Evolutionary conservation across 345 rosid species (phyloP).

Genomic region (Odontarrhena argentea): DNA sequence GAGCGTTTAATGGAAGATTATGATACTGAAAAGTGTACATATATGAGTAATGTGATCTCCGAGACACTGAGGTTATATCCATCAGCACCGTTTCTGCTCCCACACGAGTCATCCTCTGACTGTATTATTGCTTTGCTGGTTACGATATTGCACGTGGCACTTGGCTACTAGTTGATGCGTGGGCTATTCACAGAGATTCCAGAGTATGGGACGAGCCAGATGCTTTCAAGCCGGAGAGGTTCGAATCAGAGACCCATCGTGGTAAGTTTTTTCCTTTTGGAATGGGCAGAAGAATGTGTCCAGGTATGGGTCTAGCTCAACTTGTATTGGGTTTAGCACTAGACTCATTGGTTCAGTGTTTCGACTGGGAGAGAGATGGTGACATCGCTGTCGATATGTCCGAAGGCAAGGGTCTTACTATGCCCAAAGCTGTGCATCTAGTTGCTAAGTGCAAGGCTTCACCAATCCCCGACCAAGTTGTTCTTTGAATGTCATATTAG

Average conservation of each 20-base stretch:
- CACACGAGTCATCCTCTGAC: constrained; percentile 44
- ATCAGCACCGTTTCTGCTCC: constrained; percentile 42
- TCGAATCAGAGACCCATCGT: background rate
- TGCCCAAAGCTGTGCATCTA: constrained; percentile 40
- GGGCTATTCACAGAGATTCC: constrained; percentile 56
- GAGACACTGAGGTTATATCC: constrained; percentile 44
- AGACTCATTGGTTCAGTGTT: constrained; percentile 44
- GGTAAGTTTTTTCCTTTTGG: constrained; percentile 17
- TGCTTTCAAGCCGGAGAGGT: constrained; percentile 49
- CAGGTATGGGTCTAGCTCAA: constrained; percentile 37
- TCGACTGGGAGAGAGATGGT: constrained; percentile 40
- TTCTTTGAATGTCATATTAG: background rate
- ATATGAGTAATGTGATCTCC: constrained; percentile 39
- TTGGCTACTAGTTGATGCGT: constrained; percentile 46
- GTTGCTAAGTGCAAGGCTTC: constrained; percentile 41
- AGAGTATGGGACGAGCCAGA: constrained; percentile 42
- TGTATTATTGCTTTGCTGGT: constrained; percentile 38
- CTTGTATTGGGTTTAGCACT: constrained; percentile 33
- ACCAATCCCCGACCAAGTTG: constrained; percentile 20
- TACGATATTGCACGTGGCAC: constrained; percentile 45
- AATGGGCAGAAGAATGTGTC: constrained; percentile 21
- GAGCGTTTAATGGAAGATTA: constrained; percentile 42
- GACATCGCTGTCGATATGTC: constrained; percentile 43
- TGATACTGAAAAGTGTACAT: constrained; percentile 21
- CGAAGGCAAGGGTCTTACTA: constrained; percentile 41